Evolutionary conservation across 495 filamentous ascomycete species (phyloP), one percentile per base, ranked within the genome.

Genomic region (Talaromyces thailandensis): DNA sequence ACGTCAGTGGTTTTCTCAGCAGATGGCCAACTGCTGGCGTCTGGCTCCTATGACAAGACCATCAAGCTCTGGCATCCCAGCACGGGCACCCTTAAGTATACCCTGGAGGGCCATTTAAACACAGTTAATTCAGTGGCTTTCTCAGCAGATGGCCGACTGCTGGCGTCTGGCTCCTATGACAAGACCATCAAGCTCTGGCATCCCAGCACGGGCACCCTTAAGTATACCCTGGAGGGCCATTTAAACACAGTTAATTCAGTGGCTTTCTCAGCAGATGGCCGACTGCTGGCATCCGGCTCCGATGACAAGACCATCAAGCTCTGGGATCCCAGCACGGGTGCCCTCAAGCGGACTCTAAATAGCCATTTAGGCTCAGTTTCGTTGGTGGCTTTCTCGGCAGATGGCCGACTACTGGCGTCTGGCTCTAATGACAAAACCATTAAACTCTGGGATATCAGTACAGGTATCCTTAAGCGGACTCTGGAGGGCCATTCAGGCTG

Each of bases 181-280:
- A 16, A 35, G 1, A 66, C 62, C 0, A 51, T 65, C n/a, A 18
- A 35, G 40, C 2, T 66, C 2, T 66, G 65, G 37, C 4, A 43
- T 43, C 37, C 37, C 16, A 4, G 3, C n/a, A 43, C 37, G 1
- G 16, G 37, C 16, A 6, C 11, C 7, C 12, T 43, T 28, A 45
- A 25, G 25, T 6, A 55, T 6, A 64, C 25, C 14, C 37, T 69
- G 18, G 48, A 64, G 24, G 61, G 57, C 26, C 67, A 68, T 62
- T 31, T 16, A 0, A 21, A n/a, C 56, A 5, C 3, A 2, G 16
- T 66, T 0, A n/a, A 25, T 8, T 32, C 56, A 9, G 63, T 69
- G 1, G 66, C 66, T 9, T 81, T 75, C 67, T 77, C 75, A 21
- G 69, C 63, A 9, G 68, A 81, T 65, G 62, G 66, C 28, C 66